phyloP scores from a whole-genome alignment of 2,329 filamentous ascomycete genomes.

The Plenodomus lindquistii region DNA sequence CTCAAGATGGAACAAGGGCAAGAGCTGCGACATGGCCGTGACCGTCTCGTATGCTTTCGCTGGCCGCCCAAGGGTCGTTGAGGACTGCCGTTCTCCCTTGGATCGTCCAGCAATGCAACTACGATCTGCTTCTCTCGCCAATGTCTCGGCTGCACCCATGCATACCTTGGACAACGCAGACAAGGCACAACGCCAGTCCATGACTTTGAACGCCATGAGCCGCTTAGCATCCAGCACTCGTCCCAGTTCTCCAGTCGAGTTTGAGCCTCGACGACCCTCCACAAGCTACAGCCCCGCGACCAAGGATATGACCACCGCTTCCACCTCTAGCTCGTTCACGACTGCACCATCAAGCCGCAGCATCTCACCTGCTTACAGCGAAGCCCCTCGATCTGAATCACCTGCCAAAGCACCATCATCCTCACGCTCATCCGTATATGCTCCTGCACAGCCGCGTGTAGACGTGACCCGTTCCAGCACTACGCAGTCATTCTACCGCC shows the following conservation, averaged over 20 bases:
- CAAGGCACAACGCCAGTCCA: constrained; percentile 30
- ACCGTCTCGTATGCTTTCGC: constrained; percentile 43
- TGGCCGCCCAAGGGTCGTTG: constrained; percentile 45
- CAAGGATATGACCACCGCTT: constrained; percentile 22
- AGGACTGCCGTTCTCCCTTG: constrained; percentile 28
- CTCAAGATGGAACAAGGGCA: constrained; percentile 36
- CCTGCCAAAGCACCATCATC: constrained; percentile 16
- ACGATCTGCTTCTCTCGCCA: constrained; percentile 41
- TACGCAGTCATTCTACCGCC: constrained; percentile 22
- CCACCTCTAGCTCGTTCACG: constrained; percentile 26
- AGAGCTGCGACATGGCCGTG: constrained; percentile 44
- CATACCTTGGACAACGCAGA: constrained; percentile 34
- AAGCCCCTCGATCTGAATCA: constrained; percentile 21
- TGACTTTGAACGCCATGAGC: constrained; percentile 21
- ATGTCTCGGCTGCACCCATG: constrained; percentile 33
- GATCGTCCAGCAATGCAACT: constrained; percentile 24
- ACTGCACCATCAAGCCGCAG: constrained; percentile 30
- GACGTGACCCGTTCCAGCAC: constrained; percentile 21
- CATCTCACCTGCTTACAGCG: constrained; percentile 25
- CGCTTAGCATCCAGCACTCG: constrained; percentile 16
- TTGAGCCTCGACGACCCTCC: constrained; percentile 32
- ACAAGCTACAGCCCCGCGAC: constrained; percentile 33
- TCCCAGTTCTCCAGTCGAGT: constrained; percentile 25
- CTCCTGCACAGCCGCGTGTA: constrained; percentile 20
- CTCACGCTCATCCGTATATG: constrained; percentile 34